Percentiles rank a stretch among this genome's conserved stretches.
These are phyloP conservation scores for Exophiala oligosperma DNA, from an alignment of 2,329 filamentous ascomycete genomes.

Conservation along the genomic window DNA sequence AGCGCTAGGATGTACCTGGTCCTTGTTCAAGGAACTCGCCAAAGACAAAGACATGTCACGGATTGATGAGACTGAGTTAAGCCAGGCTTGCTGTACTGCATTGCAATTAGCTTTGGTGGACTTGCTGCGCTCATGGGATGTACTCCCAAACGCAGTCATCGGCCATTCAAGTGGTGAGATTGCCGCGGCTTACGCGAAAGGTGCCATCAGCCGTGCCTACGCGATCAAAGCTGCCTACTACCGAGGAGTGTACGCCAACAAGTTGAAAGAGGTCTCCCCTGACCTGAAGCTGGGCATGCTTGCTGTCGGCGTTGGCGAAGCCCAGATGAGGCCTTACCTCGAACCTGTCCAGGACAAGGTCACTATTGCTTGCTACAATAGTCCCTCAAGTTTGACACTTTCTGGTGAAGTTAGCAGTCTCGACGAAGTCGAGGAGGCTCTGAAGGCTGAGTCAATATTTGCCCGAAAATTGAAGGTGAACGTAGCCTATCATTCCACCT, in stretches of 20 bases:
- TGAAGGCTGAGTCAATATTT: constrained; percentile 27
- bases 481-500: constrained; percentile 34
- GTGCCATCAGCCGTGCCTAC: constrained; percentile 29
- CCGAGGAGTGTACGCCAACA: constrained; percentile 24
- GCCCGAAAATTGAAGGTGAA: constrained; percentile 32
- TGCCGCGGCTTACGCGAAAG: constrained; percentile 27
- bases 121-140: constrained; percentile 20
- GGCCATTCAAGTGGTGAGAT: constrained; percentile 35
- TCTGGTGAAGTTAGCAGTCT: constrained; percentile 36
- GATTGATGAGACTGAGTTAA: constrained; percentile 14
- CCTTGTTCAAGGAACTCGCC: constrained; percentile 16
- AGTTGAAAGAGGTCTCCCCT: not conserved
- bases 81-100: constrained; percentile 24
- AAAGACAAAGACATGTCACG: constrained; percentile 1
- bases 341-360: constrained; percentile 22
- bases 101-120: constrained; percentile 30
- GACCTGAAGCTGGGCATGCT: constrained; percentile 32
- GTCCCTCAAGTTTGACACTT: constrained; percentile 38
- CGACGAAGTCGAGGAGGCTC: constrained; percentile 13
- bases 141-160: constrained; percentile 20
- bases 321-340: constrained; percentile 21
- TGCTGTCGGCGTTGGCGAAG: constrained; percentile 30
- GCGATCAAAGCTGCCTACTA: constrained; percentile 34
- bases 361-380: constrained; percentile 40
- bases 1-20: constrained; percentile 27